A percentile compares a stretch with the other conserved stretches of the same genome.
These are phyloP conservation scores for Penicillium sp. DNA, from an alignment of 2,329 filamentous ascomycete genomes.

Conservation along the genomic window DNA sequence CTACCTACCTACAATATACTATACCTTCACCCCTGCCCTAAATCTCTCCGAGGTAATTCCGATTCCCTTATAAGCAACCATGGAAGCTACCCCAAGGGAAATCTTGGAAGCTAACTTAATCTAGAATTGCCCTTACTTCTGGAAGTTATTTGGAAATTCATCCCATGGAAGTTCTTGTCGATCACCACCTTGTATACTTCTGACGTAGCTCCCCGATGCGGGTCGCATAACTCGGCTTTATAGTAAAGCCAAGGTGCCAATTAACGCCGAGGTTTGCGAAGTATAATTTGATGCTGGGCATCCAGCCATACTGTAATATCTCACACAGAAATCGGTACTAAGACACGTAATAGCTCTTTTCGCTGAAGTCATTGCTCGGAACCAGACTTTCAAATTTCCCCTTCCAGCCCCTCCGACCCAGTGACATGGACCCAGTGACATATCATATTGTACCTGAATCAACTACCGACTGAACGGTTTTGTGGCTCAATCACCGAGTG, in stretches of 20 bases:
- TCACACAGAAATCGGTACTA: not conserved
- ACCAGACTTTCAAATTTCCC: not conserved
- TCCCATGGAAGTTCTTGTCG: slow-evolving; percentile 4
- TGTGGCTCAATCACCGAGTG: not conserved
- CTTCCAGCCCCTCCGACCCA: no score
- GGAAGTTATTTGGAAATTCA: slow-evolving; percentile 5
- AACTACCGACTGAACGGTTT: not conserved
- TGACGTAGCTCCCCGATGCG: not conserved
- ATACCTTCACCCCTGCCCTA: not conserved
- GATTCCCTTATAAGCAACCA: not conserved
- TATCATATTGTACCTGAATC: not conserved
- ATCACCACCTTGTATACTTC: slow-evolving; percentile 17
- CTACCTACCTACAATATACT: no score
- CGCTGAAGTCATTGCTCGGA: not conserved
- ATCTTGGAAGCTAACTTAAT: not conserved
- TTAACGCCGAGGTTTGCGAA: slow-evolving; percentile 42
- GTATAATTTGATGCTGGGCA: not conserved
- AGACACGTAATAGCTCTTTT: not conserved
- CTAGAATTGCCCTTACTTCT: slow-evolving; percentile 6
- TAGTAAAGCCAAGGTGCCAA: not conserved
- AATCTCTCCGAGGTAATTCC: not conserved
- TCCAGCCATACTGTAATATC: not conserved
- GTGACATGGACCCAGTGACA: not conserved
- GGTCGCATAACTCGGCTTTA: not conserved
- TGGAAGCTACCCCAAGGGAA: slow-evolving; percentile 1